A percentile compares a stretch with the other conserved stretches of the same genome.
Conservation (phyloP, 1,139 yeast species). For the Geotrichum reessii region DNA sequence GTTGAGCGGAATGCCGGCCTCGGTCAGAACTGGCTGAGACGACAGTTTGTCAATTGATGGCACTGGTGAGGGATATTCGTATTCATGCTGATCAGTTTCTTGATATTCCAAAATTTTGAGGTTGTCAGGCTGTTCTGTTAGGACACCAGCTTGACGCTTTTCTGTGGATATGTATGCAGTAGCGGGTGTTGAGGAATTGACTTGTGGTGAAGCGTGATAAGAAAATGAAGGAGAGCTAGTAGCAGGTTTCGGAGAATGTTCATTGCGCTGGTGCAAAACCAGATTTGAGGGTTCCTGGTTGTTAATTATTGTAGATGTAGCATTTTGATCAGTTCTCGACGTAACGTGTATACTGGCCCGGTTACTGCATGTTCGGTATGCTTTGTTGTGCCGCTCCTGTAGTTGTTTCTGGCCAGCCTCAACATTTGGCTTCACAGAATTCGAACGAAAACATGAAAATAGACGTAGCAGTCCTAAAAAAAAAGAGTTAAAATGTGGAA, state of each 20-base stretch:
- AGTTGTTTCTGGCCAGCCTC: background rate
- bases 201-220: background rate
- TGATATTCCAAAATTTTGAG: background rate
- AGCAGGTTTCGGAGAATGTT: background rate
- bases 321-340: background rate
- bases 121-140: background rate
- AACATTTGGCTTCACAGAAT: background rate
- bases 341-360: background rate
- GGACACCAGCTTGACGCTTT: background rate
- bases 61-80: slow-evolving; percentile 8
- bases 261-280: background rate
- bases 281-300: background rate
- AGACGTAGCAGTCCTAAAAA: background rate
- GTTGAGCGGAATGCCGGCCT: slow-evolving; percentile 8
- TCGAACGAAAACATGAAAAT: background rate
- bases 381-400: background rate
- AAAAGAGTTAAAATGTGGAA: background rate
- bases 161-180: background rate
- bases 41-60: slow-evolving; percentile 2
- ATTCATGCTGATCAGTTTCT: slow-evolving; percentile 15
- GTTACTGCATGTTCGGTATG: background rate
- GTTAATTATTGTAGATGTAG: background rate
- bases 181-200: background rate
- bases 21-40: slow-evolving; percentile 2
- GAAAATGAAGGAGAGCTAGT: background rate